Evolutionary conservation across 768 basidiomycete species (phyloP).

Genomic region (Phaeotremella skinneri): DNA sequence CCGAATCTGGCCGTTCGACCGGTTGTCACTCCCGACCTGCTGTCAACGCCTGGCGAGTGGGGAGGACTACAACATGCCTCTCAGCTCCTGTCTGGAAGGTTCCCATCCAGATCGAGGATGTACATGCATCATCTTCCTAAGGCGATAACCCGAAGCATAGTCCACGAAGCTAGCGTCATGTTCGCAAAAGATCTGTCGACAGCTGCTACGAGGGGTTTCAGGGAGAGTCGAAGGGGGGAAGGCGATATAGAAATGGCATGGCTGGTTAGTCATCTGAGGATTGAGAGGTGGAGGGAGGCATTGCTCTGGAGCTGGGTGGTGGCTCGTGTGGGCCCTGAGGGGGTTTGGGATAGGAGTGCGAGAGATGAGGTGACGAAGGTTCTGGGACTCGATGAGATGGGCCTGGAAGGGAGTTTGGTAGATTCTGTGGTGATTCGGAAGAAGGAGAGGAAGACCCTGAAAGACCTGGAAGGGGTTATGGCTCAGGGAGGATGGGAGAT

Average conservation of each 20-base stretch:
- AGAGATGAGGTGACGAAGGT: conserved; percentile 25
- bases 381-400: conserved; percentile 17
- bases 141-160: conserved; percentile 22
- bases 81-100: conserved; percentile 36
- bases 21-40: conserved; percentile 15
- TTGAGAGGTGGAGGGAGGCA: conserved; percentile 50
- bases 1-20: conserved; percentile 33
- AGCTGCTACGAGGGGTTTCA: conserved; percentile 41
- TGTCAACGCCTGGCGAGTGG: conserved; percentile 46
- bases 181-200: conserved; percentile 30
- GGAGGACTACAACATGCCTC: conserved; percentile 46
- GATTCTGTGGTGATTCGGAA: conserved; percentile 5
- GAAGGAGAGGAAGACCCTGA: conserved; percentile 26
- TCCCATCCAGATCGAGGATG: conserved; percentile 30
- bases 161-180: conserved; percentile 46
- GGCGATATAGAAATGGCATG: conserved; percentile 46
- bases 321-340: conserved; percentile 32
- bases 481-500: conserved; percentile 26
- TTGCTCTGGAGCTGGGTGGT: conserved; percentile 48
- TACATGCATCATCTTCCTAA: conserved; percentile 49
- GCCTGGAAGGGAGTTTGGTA: conserved; percentile 2
- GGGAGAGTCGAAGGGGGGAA: conserved; percentile 30
- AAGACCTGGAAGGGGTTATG: conserved; percentile 20
- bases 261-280: conserved; percentile 38
- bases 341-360: conserved; percentile 33